phyloP scores from a whole-genome alignment of 1,284 basidiomycete genomes.

The Waitea zeae region DNA sequence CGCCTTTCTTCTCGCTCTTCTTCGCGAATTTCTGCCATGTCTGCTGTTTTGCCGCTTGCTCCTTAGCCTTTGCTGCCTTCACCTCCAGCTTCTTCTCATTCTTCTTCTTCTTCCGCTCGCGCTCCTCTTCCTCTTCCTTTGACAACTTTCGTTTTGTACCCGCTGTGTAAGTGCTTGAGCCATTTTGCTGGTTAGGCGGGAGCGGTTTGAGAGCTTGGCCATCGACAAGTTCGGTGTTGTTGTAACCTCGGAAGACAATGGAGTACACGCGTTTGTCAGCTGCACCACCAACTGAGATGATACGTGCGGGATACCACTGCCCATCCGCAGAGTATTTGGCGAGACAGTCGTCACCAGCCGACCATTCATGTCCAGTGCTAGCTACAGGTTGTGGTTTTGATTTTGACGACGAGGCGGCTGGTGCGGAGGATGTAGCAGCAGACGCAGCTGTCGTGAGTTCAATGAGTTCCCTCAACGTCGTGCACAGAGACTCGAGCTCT shows the following conservation, averaged over 20 bases:
- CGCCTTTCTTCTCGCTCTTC: conserved; percentile 91
- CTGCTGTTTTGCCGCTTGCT: conserved; percentile 77
- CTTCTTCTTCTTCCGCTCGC: conserved; percentile 85
- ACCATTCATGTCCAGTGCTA: conserved; percentile 35
- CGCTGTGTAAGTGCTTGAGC: conserved; percentile 19
- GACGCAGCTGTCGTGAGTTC: conserved; percentile 57
- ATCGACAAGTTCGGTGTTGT: conserved; percentile 83
- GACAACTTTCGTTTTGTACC: conserved; percentile 58
- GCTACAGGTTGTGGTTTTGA: conserved; percentile 15
- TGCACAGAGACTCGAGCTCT: conserved; percentile 62
- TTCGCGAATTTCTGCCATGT: conserved; percentile 98
- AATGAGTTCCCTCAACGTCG: conserved; percentile 84
- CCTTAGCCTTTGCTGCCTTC: conserved; percentile 77
- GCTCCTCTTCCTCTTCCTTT: conserved; percentile 76
- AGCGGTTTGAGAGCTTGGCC: conserved; percentile 55
- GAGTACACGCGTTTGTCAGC: conserved; percentile 78
- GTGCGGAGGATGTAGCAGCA: conserved; percentile 33
- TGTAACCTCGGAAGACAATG: conserved; percentile 91
- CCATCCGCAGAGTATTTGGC: conserved; percentile 87
- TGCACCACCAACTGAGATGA: conserved; percentile 78
- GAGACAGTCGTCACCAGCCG: conserved; percentile 84
- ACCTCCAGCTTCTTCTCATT: conserved; percentile 91
- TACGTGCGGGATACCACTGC: conserved; percentile 82
- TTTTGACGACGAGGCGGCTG: conserved; percentile 33
- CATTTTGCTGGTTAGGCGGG: conserved; percentile 32